A percentile compares a stretch with the other conserved stretches of the same genome.
Evolutionary conservation across 768 basidiomycete genomes (phyloP).

Genomic region (Psilocybe cyanescens): DNA sequence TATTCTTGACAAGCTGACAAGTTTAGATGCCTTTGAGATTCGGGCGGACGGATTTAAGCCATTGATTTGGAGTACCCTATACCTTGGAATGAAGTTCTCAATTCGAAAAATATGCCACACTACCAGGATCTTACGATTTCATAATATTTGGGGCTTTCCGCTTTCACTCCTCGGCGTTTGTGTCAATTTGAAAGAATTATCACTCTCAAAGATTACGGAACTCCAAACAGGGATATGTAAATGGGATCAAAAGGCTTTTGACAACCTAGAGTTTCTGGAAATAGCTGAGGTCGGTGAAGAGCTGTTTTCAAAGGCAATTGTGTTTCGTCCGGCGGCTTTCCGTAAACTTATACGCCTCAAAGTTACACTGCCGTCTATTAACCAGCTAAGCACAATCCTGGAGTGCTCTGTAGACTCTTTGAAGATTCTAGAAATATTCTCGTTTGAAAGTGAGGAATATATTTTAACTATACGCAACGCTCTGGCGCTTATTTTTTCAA

Average conservation of each 20-base stretch:
- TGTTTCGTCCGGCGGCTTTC: background rate
- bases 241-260: background rate
- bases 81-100: background rate
- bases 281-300: background rate
- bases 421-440: background rate
- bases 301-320: background rate
- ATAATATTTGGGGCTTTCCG: background rate
- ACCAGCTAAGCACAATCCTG: background rate
- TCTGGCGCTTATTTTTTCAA: background rate
- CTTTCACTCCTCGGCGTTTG: background rate
- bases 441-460: background rate
- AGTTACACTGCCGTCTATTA: background rate
- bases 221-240: background rate
- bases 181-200: background rate
- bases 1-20: background rate
- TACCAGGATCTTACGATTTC: background rate
- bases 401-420: background rate
- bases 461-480: background rate
- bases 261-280: background rate
- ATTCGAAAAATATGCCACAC: background rate
- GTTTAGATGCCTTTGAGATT: background rate
- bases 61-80: background rate
- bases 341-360: background rate
- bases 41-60: background rate
- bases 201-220: background rate